A percentile compares a stretch with the other conserved stretches of the same genome.
Conservation (phyloP, 345 rosid species). For the Gossypium bickii region DNA sequence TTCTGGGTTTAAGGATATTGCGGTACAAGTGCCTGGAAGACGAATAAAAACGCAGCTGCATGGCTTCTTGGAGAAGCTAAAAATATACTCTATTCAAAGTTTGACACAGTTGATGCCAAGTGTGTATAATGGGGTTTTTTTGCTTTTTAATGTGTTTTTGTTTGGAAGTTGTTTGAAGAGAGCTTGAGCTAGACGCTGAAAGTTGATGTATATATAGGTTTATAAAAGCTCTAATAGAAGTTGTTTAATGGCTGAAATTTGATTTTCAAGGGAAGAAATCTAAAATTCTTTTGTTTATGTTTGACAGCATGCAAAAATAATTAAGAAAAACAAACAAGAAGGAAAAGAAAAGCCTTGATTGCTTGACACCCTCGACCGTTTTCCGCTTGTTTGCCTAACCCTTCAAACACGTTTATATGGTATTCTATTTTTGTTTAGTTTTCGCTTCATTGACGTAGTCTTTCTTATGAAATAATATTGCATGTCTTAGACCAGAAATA, state of each 20-base stretch:
- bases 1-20: constrained; percentile 11
- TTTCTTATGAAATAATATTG: background rate
- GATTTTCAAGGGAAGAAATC: background rate
- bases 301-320: background rate
- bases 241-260: background rate
- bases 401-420: constrained; percentile 11
- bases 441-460: background rate
- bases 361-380: background rate
- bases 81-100: background rate
- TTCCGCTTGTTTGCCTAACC: background rate
- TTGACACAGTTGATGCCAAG: background rate
- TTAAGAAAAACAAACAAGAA: background rate
- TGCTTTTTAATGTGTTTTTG: background rate
- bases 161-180: background rate
- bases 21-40: constrained; percentile 25
- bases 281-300: constrained; percentile 9
- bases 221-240: background rate
- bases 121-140: background rate
- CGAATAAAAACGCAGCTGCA: constrained; percentile 37
- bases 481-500: background rate
- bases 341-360: background rate
- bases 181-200: background rate
- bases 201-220: background rate
- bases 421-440: background rate
- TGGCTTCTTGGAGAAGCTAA: constrained; percentile 30